These are phyloP conservation scores for Mucuna pruriens DNA, from an alignment of 306 rosid genomes.

Conservation along the genomic window DNA sequence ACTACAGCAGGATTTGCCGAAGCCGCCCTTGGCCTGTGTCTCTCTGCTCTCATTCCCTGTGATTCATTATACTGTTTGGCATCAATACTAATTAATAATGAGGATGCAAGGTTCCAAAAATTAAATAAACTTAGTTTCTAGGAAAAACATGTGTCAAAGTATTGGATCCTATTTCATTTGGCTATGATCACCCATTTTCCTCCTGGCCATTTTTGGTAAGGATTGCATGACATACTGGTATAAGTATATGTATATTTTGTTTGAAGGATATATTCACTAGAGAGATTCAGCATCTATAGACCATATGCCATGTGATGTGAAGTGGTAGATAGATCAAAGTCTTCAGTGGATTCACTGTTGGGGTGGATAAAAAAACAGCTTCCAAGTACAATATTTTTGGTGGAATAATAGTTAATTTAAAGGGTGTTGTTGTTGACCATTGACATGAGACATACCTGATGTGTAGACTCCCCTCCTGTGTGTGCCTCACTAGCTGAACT, in stretches of 20 bases:
- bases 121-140: slow-evolving; percentile 7
- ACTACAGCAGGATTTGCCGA: slow-evolving; percentile 50
- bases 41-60: slow-evolving; percentile 73
- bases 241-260: background rate
- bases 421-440: no score
- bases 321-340: slow-evolving; percentile 33
- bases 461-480: slow-evolving; percentile 42
- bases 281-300: slow-evolving; percentile 22
- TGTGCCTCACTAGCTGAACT: slow-evolving; percentile 47
- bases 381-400: slow-evolving; percentile 25
- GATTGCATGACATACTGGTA: slow-evolving; percentile 17
- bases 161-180: slow-evolving; percentile 6
- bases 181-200: background rate
- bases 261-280: background rate
- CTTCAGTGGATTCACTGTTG: slow-evolving; percentile 18
- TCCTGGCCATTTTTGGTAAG: background rate
- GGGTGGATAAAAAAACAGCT: background rate
- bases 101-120: background rate
- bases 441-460: slow-evolving; percentile 55
- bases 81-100: slow-evolving; percentile 15
- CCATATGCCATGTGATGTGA: slow-evolving; percentile 35
- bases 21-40: slow-evolving; percentile 57
- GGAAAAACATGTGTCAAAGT: background rate
- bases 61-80: slow-evolving; percentile 23
- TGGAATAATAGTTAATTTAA: background rate